A percentile compares a stretch with the other conserved stretches of the same genome.
phyloP scores from a whole-genome alignment of 768 basidiomycete species.

The Collybia nuda region DNA sequence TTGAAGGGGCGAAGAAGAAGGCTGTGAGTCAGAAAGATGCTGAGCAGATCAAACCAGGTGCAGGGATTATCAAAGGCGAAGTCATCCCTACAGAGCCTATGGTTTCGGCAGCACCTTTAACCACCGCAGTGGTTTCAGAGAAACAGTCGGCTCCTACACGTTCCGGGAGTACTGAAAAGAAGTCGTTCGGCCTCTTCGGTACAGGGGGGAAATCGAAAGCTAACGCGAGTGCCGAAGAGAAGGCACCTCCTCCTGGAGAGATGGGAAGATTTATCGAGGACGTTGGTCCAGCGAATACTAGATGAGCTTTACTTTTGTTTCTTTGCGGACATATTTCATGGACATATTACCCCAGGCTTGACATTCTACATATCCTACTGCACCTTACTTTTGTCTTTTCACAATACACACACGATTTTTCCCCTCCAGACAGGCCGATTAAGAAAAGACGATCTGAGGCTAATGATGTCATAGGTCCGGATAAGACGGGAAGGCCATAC shows the following conservation, averaged over 20 bases:
- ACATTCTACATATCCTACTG: no score
- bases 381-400: no score
- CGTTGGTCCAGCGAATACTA: conserved; percentile 15
- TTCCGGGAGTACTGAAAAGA: neutral
- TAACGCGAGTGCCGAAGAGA: conserved; percentile 7
- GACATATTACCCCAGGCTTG: neutral
- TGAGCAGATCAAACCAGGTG: conserved; percentile 53
- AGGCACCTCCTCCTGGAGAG: conserved; percentile 16
- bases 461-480: neutral
- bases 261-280: conserved; percentile 40
- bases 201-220: neutral
- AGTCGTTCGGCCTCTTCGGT: conserved; percentile 17
- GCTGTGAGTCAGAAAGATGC: conserved; percentile 31
- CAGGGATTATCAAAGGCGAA: conserved; percentile 42
- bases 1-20: conserved; percentile 10
- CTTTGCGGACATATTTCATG: neutral
- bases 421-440: no score
- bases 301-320: neutral
- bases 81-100: conserved; percentile 15
- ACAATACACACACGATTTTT: no score
- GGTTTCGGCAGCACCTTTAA: neutral
- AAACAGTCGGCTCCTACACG: neutral
- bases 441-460: neutral
- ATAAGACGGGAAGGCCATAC: no score
- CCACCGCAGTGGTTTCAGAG: neutral